A percentile compares a stretch with the other conserved stretches of the same genome.
Evolutionary conservation across 2,329 filamentous ascomycete genomes (phyloP).

Genomic region (Cladosporium velox): DNA sequence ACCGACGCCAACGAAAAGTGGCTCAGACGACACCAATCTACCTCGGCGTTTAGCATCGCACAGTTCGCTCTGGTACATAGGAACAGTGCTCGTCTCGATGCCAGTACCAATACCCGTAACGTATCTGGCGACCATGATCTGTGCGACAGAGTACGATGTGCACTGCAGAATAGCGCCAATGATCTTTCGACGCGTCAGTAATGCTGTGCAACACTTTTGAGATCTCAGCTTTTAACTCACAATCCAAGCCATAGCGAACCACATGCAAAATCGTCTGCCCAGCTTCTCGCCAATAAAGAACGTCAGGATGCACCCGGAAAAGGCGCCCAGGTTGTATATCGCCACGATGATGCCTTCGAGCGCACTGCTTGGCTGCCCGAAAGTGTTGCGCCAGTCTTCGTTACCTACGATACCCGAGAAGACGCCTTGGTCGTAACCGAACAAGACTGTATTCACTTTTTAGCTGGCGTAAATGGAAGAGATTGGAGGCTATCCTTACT

Average conservation of each 20-base stretch:
- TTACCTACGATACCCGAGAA: slow-evolving; percentile 46
- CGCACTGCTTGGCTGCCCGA: slow-evolving; percentile 41
- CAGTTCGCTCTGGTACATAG: slow-evolving; percentile 44
- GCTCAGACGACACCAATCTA: slow-evolving; percentile 38
- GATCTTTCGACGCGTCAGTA: slow-evolving; percentile 29
- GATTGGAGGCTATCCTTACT: not conserved
- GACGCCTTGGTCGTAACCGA: slow-evolving; percentile 37
- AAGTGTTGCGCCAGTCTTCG: slow-evolving; percentile 42
- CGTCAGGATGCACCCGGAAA: slow-evolving; percentile 42
- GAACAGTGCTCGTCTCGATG: slow-evolving; percentile 49
- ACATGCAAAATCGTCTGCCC: slow-evolving; percentile 42
- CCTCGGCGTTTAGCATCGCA: slow-evolving; percentile 38
- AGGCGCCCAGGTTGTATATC: slow-evolving; percentile 43
- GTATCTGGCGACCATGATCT: slow-evolving; percentile 51
- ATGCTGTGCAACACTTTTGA: not conserved
- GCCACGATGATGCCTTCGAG: slow-evolving; percentile 48
- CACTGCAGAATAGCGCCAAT: slow-evolving; percentile 50
- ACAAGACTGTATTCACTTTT: slow-evolving; percentile 27
- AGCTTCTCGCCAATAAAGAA: slow-evolving; percentile 43
- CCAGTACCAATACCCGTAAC: slow-evolving; percentile 53
- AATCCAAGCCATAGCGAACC: slow-evolving; percentile 48
- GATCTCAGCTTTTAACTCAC: slow-evolving; percentile 24
- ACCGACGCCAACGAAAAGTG: slow-evolving; percentile 35
- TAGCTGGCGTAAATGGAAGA: not conserved
- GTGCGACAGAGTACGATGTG: slow-evolving; percentile 45